These are phyloP conservation scores for Penicillium goetzii DNA, from an alignment of 495 filamentous ascomycete species.

Conservation along the genomic window DNA sequence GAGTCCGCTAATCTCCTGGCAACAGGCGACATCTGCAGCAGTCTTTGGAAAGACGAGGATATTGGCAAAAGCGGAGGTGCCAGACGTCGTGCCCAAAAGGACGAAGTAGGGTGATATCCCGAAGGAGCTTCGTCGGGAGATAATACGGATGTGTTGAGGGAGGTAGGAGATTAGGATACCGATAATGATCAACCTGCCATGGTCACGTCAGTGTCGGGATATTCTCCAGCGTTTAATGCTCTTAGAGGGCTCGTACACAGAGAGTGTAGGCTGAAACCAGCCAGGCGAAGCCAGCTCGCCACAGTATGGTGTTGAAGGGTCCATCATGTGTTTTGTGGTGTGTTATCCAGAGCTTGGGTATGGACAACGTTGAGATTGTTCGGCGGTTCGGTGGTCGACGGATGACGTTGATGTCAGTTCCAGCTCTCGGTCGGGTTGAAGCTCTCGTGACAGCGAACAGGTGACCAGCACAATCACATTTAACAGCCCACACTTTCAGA, in stretches of 20 bases:
- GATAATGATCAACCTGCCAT: slow-evolving; percentile 74
- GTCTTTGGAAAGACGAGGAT: slow-evolving; percentile 82
- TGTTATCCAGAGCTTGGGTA: not conserved
- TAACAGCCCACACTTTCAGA: not conserved
- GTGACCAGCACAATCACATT: slow-evolving; percentile 1
- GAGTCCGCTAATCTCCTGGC: slow-evolving; percentile 74
- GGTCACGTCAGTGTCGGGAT: slow-evolving; percentile 12
- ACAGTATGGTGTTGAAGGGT: slow-evolving; percentile 37
- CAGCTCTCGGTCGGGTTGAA: slow-evolving; percentile 4
- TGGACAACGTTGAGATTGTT: slow-evolving; percentile 19
- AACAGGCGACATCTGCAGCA: slow-evolving; percentile 79
- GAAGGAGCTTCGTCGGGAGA: slow-evolving; percentile 82
- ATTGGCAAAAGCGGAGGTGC: slow-evolving; percentile 85
- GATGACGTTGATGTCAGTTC: slow-evolving; percentile 2
- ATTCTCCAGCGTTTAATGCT: not conserved
- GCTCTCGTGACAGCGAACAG: not conserved
- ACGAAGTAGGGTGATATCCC: slow-evolving; percentile 95
- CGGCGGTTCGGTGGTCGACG: slow-evolving; percentile 17
- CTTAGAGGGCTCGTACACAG: slow-evolving; percentile 51
- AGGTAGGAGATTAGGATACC: slow-evolving; percentile 94
- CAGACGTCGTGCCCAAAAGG: slow-evolving; percentile 85
- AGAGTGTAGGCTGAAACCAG: slow-evolving; percentile 63
- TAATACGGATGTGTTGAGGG: slow-evolving; percentile 92
- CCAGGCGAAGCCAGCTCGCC: slow-evolving; percentile 50
- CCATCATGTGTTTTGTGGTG: slow-evolving; percentile 26